These are phyloP conservation scores for Beta corolliflora DNA, from an alignment of 179 eudicot genomes.

Conservation along the genomic window DNA sequence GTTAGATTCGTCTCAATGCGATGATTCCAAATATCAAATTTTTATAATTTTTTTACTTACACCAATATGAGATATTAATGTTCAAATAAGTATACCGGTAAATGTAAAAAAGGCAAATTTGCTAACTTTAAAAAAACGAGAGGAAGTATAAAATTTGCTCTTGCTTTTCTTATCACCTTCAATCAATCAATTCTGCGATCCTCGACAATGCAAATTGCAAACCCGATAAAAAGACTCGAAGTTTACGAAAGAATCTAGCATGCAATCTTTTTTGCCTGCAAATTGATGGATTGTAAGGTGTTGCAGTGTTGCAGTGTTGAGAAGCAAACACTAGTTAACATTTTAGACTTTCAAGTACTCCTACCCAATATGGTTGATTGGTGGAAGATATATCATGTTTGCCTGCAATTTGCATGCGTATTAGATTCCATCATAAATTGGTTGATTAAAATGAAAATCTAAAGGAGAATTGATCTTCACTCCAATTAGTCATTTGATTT, in stretches of 20 bases:
- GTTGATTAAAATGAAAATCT: neutral
- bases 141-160: too few relatives aligned
- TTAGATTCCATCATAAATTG: slow-evolving; percentile 5
- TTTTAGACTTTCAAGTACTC: neutral
- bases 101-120: too few relatives aligned
- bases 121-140: too few relatives aligned
- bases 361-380: neutral
- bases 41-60: too few relatives aligned
- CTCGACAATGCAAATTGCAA: neutral
- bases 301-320: neutral
- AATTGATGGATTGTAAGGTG: slow-evolving; percentile 4
- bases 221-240: neutral
- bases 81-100: too few relatives aligned
- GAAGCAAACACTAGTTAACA: neutral
- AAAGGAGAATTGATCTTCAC: neutral
- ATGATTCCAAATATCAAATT: too few relatives aligned
- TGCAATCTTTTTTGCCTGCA: neutral
- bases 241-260: neutral
- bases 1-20: too few relatives aligned
- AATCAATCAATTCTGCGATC: slow-evolving; percentile 10
- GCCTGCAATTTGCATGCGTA: slow-evolving; percentile 11
- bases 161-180: neutral
- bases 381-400: neutral
- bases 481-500: neutral
- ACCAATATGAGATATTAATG: too few relatives aligned